Evolutionary conservation across 2,329 filamentous ascomycete genomes (phyloP), one percentile per base, ranked within the genome.

Genomic region (Colletotrichum magnum): DNA sequence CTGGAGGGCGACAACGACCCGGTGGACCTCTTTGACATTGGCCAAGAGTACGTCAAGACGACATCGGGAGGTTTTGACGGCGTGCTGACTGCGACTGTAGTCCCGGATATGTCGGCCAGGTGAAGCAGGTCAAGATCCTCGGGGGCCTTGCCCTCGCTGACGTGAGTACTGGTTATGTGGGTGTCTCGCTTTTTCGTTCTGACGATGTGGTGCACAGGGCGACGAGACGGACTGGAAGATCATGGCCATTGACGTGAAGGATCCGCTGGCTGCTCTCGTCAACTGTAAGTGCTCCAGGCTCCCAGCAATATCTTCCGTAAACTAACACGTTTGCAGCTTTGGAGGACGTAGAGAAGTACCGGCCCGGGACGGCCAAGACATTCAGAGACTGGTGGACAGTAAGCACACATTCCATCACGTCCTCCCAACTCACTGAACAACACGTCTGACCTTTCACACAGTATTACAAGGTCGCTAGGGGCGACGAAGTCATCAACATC

Each of bases 51-150:
- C 32, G 7, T 36, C 32, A 36, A 7, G 21, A 6, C 32, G 10
- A 2, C 2, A 10, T 7, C 32, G 4, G 3, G 7, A 36, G 32
- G 32, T 36, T 36, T 7, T 6, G 7, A 10, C 10, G 3, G 32
- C 32, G 28, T 36, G 32, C 32, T 36, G 10, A 36, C 32, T 7
- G 5, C 9, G 9, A 7, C 10, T 36, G 2, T 9, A 75, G 75
- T 0, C 73, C 77, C 1, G 76, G 79, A 0, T 75, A 78, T n/a
- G 72, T 76, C 32, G 81, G 81, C 10, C 78, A 83, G 53, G 74
- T 83, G 6, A 82, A 82, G 73, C 77, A 81, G 71, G 81, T 82
- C 71, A 83, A 83, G 74, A 73, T 83, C 6, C 74, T 83, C 2
- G 82, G 81, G 1, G 80, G 78, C 0, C 74, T 83, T 1, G 79